Conservation (phyloP, 2,329 filamentous ascomycete genomes). For the Colletotrichum abscissum region DNA sequence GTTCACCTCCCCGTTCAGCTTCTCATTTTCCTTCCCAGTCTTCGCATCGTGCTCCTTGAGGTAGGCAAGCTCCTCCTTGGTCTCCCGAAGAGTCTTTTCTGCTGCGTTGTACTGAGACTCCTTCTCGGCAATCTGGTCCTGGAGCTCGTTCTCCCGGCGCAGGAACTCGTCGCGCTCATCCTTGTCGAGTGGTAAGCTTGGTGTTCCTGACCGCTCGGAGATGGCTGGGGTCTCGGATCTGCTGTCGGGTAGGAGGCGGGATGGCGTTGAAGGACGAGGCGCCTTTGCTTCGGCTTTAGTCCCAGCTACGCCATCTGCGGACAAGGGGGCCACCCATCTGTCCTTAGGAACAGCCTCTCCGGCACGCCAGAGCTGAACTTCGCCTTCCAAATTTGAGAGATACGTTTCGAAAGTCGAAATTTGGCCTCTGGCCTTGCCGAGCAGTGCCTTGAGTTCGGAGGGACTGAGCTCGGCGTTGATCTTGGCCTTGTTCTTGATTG, state of each 20-base stretch:
- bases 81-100: slow-evolving; percentile 84
- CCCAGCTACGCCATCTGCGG: slow-evolving; percentile 60
- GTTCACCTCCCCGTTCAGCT: slow-evolving; percentile 85
- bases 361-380: slow-evolving; percentile 87
- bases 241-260: slow-evolving; percentile 64
- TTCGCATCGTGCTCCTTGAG: slow-evolving; percentile 89
- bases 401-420: slow-evolving; percentile 91
- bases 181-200: slow-evolving; percentile 89
- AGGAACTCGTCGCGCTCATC: slow-evolving; percentile 98
- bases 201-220: slow-evolving; percentile 87
- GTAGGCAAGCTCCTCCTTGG: slow-evolving; percentile 85
- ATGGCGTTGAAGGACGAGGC: slow-evolving; percentile 64
- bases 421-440: slow-evolving; percentile 92
- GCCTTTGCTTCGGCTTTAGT: slow-evolving; percentile 55
- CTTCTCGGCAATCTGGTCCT: slow-evolving; percentile 94
- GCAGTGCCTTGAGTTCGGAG: slow-evolving; percentile 89
- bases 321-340: slow-evolving; percentile 79
- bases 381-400: slow-evolving; percentile 83
- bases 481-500: slow-evolving; percentile 99
- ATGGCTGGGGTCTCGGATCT: slow-evolving; percentile 72
- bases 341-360: slow-evolving; percentile 92
- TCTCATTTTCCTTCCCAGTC: slow-evolving; percentile 90
- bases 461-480: slow-evolving; percentile 98
- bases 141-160: slow-evolving; percentile 93
- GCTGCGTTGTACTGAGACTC: slow-evolving; percentile 83